phyloP scores from a whole-genome alignment of 257 asterid species.

The Solanum habrochaites region DNA sequence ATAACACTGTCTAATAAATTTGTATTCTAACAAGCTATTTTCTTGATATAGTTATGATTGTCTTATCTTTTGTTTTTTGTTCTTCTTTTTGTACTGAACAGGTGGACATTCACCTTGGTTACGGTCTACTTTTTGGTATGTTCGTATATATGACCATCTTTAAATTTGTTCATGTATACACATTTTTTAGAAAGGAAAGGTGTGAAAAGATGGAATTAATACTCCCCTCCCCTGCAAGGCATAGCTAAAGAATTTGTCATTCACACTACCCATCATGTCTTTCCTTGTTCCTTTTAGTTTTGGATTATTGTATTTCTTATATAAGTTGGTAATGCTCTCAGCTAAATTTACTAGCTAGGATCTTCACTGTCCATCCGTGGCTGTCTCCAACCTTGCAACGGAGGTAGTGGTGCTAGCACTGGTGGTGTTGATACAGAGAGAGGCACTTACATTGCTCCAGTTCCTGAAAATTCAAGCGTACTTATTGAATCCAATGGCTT shows the following conservation, averaged over 20 bases:
- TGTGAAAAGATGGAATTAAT: neutral
- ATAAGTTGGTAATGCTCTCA: conserved; percentile 1
- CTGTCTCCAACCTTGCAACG: conserved; percentile 16
- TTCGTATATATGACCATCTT: conserved; percentile 7
- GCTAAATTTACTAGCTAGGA: conserved; percentile 40
- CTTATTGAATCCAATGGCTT: conserved; percentile 13
- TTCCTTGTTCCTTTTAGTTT: neutral
- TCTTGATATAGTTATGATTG: neutral
- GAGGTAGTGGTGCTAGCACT: conserved; percentile 10
- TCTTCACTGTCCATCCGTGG: conserved; percentile 51
- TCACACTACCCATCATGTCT: neutral
- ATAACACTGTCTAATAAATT: neutral
- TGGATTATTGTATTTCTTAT: neutral
- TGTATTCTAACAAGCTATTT: neutral
- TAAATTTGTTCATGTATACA: neutral
- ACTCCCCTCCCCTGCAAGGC: neutral
- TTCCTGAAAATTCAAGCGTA: conserved; percentile 18
- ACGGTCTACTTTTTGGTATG: conserved; percentile 83
- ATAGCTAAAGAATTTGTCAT: neutral
- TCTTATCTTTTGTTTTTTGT: neutral
- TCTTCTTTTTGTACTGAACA: conserved; percentile 27
- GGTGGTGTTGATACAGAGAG: conserved; percentile 27
- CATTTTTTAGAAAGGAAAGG: neutral
- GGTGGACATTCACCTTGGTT: conserved; percentile 87
- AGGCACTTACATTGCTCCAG: conserved; percentile 23